These are phyloP conservation scores for Talaromyces sp. DNA, from an alignment of 2,329 filamentous ascomycete species.

Conservation along the genomic window DNA sequence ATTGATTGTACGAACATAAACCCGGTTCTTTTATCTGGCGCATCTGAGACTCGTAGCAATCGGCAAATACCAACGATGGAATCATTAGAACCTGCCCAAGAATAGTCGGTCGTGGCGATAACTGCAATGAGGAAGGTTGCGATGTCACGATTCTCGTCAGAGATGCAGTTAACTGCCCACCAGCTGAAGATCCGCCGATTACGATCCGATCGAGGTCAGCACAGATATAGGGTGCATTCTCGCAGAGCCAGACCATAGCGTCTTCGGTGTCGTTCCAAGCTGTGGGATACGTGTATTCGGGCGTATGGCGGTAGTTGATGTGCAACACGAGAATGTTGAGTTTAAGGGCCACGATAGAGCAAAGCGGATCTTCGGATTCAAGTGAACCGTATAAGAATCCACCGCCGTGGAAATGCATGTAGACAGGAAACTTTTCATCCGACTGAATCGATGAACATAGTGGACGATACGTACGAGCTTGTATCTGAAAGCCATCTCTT, in stretches of 20 bases:
- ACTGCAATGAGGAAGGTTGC: constrained; percentile 20
- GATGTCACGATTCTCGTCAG: constrained; percentile 39
- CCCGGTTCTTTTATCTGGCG: constrained; percentile 37
- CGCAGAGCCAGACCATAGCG: constrained; percentile 54
- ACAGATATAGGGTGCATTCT: constrained; percentile 38
- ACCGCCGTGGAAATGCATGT: constrained; percentile 55
- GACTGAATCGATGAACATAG: constrained; percentile 20
- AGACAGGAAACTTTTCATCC: constrained; percentile 45
- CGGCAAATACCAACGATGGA: constrained; percentile 41
- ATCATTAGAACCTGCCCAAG: constrained; percentile 54
- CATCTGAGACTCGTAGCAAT: constrained; percentile 36
- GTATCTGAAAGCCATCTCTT: constrained; percentile 46
- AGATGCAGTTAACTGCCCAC: constrained; percentile 44
- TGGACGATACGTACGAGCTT: constrained; percentile 50
- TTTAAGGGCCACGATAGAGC: constrained; percentile 45
- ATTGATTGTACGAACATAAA: constrained; percentile 46
- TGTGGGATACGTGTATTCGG: constrained; percentile 52
- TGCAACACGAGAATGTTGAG: constrained; percentile 49
- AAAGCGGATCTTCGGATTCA: constrained; percentile 52
- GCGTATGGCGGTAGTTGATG: constrained; percentile 59
- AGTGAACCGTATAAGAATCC: constrained; percentile 58
- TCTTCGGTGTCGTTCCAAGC: constrained; percentile 54
- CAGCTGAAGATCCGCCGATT: constrained; percentile 51
- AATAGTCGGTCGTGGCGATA: constrained; percentile 30
- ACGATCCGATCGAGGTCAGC: constrained; percentile 42